Conservation (phyloP, 441 rosid species). For the Erysimum pusillum region DNA sequence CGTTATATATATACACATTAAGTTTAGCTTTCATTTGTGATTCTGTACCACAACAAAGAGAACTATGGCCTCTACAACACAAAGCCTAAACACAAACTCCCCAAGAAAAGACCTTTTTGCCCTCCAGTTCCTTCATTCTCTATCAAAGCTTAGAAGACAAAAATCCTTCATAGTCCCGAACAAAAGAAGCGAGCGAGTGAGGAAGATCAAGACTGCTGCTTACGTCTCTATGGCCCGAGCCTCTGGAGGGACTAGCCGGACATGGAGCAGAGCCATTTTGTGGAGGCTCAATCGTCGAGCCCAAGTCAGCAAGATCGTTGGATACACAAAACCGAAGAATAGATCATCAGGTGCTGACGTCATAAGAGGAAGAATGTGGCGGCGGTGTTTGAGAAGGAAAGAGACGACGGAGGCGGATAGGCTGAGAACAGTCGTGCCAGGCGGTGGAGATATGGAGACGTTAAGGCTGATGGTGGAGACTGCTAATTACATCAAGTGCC, state of each 20-base stretch:
- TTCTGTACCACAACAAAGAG: not conserved
- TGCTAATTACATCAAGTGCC: conserved; percentile 55
- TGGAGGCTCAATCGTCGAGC: conserved; percentile 4
- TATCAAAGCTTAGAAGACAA: conserved; percentile 6
- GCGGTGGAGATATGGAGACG: conserved; percentile 57
- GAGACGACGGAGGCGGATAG: not conserved
- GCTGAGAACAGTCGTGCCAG: conserved; percentile 56
- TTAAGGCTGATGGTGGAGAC: conserved; percentile 53
- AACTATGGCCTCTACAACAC: not conserved
- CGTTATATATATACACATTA: not conserved
- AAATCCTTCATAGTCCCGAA: not conserved
- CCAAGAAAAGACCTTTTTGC: not conserved
- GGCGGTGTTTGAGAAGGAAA: not conserved
- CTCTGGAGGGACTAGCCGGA: not conserved
- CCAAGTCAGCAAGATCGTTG: not conserved
- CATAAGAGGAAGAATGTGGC: too few relatives aligned
- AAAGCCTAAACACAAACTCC: not conserved
- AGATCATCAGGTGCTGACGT: not conserved
- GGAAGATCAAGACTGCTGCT: conserved; percentile 29
- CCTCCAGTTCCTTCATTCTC: not conserved
- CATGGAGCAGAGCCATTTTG: conserved; percentile 28
- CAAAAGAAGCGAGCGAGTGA: not conserved
- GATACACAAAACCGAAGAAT: not conserved
- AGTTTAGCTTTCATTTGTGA: not conserved
- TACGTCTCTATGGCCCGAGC: conserved; percentile 26